phyloP scores from a whole-genome alignment of 345 rosid species.

The Syzygium aqueum region DNA sequence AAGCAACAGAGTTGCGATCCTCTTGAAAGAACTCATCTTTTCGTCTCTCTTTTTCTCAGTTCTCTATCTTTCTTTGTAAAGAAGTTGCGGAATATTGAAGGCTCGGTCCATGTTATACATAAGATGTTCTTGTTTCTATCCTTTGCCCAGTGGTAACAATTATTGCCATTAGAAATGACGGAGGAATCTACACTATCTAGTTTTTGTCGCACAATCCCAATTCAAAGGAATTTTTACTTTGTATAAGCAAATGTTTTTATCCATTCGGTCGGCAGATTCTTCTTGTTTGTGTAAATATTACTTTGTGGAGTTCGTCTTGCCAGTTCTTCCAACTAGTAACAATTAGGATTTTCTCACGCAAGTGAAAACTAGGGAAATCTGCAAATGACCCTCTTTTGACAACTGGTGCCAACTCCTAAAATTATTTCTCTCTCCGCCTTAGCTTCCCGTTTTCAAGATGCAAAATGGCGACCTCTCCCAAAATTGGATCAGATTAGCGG shows the following conservation, averaged over 20 bases:
- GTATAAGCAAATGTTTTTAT: background rate
- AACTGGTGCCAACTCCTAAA: background rate
- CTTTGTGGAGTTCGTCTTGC: background rate
- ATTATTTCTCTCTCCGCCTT: background rate
- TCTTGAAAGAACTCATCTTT: background rate
- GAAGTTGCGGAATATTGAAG: background rate
- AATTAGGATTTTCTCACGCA: background rate
- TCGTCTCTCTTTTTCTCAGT: background rate
- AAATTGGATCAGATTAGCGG: rapidly evolving
- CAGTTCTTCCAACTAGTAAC: background rate
- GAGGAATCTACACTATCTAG: background rate
- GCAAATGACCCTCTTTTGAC: background rate
- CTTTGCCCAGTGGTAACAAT: background rate
- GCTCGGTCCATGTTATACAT: background rate
- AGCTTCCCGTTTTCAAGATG: background rate
- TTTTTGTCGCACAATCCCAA: background rate
- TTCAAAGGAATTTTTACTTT: background rate
- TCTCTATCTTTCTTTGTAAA: background rate
- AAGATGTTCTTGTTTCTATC: background rate
- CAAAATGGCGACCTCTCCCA: background rate
- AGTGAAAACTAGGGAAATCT: background rate
- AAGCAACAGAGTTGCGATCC: background rate
- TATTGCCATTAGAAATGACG: background rate
- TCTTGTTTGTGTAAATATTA: background rate
- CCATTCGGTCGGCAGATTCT: background rate